Base-by-base conservation (phyloP, 352 stramenopile species). In the Thalassiosira pacifica region DNA sequence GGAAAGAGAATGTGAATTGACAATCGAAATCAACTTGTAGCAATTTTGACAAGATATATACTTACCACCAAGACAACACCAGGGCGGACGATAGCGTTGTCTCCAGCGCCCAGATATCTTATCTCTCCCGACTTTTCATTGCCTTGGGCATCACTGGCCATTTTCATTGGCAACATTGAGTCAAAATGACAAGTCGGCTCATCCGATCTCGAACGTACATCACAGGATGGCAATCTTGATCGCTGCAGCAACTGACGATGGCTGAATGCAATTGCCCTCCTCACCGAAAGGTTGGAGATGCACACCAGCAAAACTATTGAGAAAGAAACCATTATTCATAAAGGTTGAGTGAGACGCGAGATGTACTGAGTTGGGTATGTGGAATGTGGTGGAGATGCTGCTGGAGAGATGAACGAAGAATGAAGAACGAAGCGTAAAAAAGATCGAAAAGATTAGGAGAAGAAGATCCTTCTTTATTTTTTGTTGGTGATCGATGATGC, bases 11-110 rank as follows among this genome's bases (percentile, higher is more conserved):
- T n/a, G n/a, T n/a, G n/a, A n/a, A n/a, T n/a, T n/a, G n/a, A n/a
- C n/a, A n/a, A n/a, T n/a, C n/a, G n/a, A n/a, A n/a, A n/a, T n/a
- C n/a, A n/a, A n/a, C n/a, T n/a, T n/a, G n/a, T n/a, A n/a, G n/a
- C n/a, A n/a, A n/a, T n/a, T n/a, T n/a, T n/a, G n/a, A n/a, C n/a
- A n/a, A n/a, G n/a, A n/a, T n/a, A n/a, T n/a, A n/a, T n/a, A n/a
- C n/a, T n/a, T n/a, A n/a, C 81, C 24, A 95, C 68, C 26, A 95
- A 73, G 10, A 95, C 89, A 9, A 82, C 59, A 19, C 91, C 91
- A 16, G 77, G 79, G 37, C 89, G 79, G 32, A 95, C 83, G 40
- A 93, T 91, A 1, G 91, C 91, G 77, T 94, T 63, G 27, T 76
- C 42, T 24, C 91, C 91, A 63, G 77, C 82, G 6, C 91, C 91